Evolutionary conservation across 1,139 yeast genomes (phyloP).

Genomic region (Candida sp.): DNA sequence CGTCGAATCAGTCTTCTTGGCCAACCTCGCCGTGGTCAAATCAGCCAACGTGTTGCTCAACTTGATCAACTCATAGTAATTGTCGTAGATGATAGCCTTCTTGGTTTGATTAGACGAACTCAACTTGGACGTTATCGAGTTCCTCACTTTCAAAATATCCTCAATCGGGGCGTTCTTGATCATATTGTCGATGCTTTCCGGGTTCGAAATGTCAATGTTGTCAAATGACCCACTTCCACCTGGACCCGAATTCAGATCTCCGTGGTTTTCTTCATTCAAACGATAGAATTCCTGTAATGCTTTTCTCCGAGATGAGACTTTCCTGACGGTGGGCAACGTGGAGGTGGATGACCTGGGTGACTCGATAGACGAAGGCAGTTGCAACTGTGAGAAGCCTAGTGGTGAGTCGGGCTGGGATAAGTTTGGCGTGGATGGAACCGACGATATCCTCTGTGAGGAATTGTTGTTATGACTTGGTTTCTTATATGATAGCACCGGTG

Average conservation of each 20-base stretch:
- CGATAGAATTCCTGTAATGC: constrained; percentile 51
- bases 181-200: constrained; percentile 31
- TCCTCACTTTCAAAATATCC: constrained; percentile 41
- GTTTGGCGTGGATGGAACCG: constrained; percentile 5
- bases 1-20: background rate
- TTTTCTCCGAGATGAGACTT: constrained; percentile 44
- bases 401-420: constrained; percentile 9
- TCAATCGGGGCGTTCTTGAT: constrained; percentile 36
- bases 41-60: constrained; percentile 40
- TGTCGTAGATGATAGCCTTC: constrained; percentile 51
- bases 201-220: constrained; percentile 21
- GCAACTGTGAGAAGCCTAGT: constrained; percentile 1
- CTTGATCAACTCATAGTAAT: constrained; percentile 49
- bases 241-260: background rate
- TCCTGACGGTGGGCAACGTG: constrained; percentile 20
- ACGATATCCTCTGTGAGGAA: constrained; percentile 6
- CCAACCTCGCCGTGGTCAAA: constrained; percentile 24
- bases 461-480: constrained; percentile 19
- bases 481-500: constrained; percentile 33
- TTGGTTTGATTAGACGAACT: constrained; percentile 46
- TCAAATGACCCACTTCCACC: background rate
- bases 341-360: constrained; percentile 10
- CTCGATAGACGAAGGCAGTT: constrained; percentile 13
- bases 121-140: constrained; percentile 32
- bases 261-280: constrained; percentile 14